Conservation (phyloP, 2,329 filamentous ascomycete species). For the Aspergillus sp. region DNA sequence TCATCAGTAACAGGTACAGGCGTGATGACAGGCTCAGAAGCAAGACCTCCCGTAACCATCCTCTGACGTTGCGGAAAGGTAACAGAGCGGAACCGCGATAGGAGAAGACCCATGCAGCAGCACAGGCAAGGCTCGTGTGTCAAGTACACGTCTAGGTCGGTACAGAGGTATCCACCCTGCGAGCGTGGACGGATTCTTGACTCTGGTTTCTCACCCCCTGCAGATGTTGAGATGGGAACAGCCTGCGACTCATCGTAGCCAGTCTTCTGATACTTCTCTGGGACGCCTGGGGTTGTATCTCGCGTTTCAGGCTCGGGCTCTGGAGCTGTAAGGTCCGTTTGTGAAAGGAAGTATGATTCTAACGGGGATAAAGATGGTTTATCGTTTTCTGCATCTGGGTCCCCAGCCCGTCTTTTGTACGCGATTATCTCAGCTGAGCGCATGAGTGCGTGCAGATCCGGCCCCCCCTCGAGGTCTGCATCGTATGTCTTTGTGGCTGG, state of each 20-base stretch:
- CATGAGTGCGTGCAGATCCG: conserved; percentile 49
- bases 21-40: conserved; percentile 59
- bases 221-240: conserved; percentile 8
- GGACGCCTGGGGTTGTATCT: conserved; percentile 10
- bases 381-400: conserved; percentile 14
- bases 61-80: conserved; percentile 64
- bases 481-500: conserved; percentile 26
- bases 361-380: conserved; percentile 24
- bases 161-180: conserved; percentile 86
- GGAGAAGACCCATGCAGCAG: conserved; percentile 94
- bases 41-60: conserved; percentile 82
- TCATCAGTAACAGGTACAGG: conserved; percentile 12
- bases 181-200: conserved; percentile 67
- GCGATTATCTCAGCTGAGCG: conserved; percentile 44
- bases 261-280: conserved; percentile 21
- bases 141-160: conserved; percentile 87
- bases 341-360: conserved; percentile 47
- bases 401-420: conserved; percentile 37
- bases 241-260: conserved; percentile 10
- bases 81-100: conserved; percentile 85
- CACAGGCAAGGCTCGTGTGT: conserved; percentile 96
- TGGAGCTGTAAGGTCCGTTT: conserved; percentile 34
- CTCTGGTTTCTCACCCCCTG: not conserved
- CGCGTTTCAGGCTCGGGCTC: not conserved
- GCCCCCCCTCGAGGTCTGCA: conserved; percentile 42